Evolutionary conservation across 805 yeast genomes (phyloP).

Genomic region (Yarrowia phangngaensis): DNA sequence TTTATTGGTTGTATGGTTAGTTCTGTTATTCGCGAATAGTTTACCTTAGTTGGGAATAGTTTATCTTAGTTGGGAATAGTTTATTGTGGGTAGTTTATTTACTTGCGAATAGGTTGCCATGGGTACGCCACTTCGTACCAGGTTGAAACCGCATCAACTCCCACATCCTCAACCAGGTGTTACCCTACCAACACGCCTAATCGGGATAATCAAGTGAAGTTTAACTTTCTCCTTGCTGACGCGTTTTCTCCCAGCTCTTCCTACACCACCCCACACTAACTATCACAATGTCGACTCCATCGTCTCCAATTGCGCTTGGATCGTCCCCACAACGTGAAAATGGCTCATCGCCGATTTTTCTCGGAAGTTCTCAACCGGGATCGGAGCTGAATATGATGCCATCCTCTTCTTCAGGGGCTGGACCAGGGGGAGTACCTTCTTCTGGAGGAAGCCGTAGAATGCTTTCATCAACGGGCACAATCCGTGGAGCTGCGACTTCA

Average conservation of each 20-base stretch:
- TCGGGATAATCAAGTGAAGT: background rate
- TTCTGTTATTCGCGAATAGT: too few species aligned
- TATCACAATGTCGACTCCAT: slow-evolving; percentile 6
- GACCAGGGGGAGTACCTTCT: background rate
- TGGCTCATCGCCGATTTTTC: background rate
- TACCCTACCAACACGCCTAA: too few species aligned
- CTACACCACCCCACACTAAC: background rate
- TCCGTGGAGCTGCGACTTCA: slow-evolving; percentile 2
- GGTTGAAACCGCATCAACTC: too few species aligned
- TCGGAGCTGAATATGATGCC: background rate
- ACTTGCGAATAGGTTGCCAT: too few species aligned
- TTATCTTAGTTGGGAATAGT: too few species aligned
- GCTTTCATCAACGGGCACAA: slow-evolving; percentile 1
- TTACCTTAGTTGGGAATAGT: too few species aligned
- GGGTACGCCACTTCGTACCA: too few species aligned
- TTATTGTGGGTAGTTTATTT: too few species aligned
- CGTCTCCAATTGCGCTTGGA: slow-evolving; percentile 9
- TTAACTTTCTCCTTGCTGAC: background rate
- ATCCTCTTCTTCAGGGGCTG: slow-evolving; percentile 1
- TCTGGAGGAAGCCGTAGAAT: slow-evolving; percentile 5
- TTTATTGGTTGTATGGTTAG: too few species aligned
- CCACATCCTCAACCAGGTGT: too few species aligned
- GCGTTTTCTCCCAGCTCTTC: slow-evolving; percentile 6
- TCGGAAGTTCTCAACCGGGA: slow-evolving; percentile 4
- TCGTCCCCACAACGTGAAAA: slow-evolving; percentile 2